Conservation (phyloP, 352 stramenopile genomes). For the Phytophthora aleatoria region DNA sequence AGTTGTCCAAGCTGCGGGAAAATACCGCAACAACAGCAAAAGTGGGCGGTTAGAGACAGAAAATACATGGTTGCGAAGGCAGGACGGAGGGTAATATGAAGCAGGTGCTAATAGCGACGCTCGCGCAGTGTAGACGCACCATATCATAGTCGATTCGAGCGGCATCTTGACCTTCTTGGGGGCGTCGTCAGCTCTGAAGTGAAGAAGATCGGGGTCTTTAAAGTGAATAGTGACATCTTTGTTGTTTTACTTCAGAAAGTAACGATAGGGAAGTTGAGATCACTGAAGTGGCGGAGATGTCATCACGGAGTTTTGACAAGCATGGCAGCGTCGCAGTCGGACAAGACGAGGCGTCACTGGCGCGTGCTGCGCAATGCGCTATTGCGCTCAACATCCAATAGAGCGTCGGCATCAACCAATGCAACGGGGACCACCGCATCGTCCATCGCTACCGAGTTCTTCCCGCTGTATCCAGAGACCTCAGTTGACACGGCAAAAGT, state of each 20-base stretch:
- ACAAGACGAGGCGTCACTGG: conserved; percentile 70
- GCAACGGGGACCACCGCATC: conserved; percentile 47
- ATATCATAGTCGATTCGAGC: conserved; percentile 91
- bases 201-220: conserved; percentile 36
- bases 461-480: conserved; percentile 42
- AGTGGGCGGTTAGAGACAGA: conserved; percentile 2
- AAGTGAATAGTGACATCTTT: conserved; percentile 14
- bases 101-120: neutral
- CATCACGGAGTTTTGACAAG: conserved; percentile 13
- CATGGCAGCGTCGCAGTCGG: conserved; percentile 20
- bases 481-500: conserved; percentile 14
- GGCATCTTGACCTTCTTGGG: conserved; percentile 56
- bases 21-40: conserved; percentile 11
- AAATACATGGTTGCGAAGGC: neutral
- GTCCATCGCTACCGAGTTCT: conserved; percentile 68
- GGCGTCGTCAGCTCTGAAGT: conserved; percentile 17
- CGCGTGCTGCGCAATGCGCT: conserved; percentile 70
- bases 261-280: neutral
- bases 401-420: neutral
- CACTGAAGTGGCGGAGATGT: neutral
- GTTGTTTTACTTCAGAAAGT: conserved; percentile 16
- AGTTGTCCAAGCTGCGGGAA: conserved; percentile 92
- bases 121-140: conserved; percentile 41
- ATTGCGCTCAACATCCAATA: conserved; percentile 28
- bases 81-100: conserved; percentile 3